Evolutionary conservation across 2,329 filamentous ascomycete genomes (phyloP), one percentile per base, ranked within the genome.

Genomic region (Thielaviopsis ethacetica): DNA sequence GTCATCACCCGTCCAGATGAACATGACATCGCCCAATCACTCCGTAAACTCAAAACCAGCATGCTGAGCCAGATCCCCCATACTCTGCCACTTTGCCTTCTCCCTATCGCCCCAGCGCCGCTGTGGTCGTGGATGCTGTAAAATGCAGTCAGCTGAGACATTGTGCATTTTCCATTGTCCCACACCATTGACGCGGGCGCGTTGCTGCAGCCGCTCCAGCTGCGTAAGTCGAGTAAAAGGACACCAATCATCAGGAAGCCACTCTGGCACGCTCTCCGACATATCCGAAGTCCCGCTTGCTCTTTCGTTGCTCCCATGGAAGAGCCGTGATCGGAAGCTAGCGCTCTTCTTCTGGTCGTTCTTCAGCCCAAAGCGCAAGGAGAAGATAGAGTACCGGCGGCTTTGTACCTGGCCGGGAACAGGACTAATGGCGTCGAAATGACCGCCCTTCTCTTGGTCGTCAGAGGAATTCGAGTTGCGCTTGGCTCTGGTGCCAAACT

Each of bases 401-500:
- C 9, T 49, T 2, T n/a, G 44, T 5, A 10, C 44, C 3, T n/a
- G 34, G 34, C n/a, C 17, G 41, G 22, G 22, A 15, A 10, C 50
- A 30, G 53, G 51, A n/a, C n/a, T 30, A 34, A 54, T 58, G 51
- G 54, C n/a, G 19, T 34, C 10, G 13, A 34, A 53, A 41, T 26
- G 22, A 22, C n/a, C n/a, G 30, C 21, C 15, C 2, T 13, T 19
- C 9, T 53, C 53, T 21, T 27, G 19, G 10, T 9, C 27, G n/a
- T 52, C 21, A 9, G 50, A 17, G 21, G 15, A 26, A 47, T 30
- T 58, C 41, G 21, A 41, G 27, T 17, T 53, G 12, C 51, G 57
- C 50, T 58, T 58, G 34, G n/a, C 52, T 52, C 51, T 52, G 57
- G 57, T 51, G 26, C 50, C 50, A 44, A 58, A 58, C 57, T 54